Evolutionary conservation across 768 basidiomycete species (phyloP).

Genomic region (Pleurotus sapidus): DNA sequence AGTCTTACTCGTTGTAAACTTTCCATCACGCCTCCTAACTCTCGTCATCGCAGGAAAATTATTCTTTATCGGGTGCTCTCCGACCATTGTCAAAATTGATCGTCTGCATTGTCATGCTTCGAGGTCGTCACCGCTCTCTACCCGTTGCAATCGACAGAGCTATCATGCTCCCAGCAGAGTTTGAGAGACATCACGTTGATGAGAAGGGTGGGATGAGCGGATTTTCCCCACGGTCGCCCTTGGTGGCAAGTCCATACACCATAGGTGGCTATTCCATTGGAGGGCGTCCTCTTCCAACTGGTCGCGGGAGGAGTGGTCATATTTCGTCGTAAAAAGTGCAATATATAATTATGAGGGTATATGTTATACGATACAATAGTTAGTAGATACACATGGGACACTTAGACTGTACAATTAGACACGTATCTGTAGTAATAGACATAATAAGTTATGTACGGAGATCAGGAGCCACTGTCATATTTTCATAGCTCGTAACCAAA

Average conservation of each 20-base stretch:
- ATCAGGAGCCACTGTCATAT: too few species aligned
- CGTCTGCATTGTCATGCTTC: constrained; percentile 21
- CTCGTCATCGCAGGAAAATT: neutral
- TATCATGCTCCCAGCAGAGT: constrained; percentile 75
- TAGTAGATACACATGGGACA: neutral
- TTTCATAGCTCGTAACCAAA: neutral
- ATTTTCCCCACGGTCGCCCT: neutral
- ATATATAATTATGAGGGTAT: neutral
- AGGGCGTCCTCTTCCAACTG: neutral
- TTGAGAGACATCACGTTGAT: constrained; percentile 20
- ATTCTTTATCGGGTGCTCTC: constrained; percentile 5
- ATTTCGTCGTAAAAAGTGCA: neutral
- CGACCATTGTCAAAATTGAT: constrained; percentile 4
- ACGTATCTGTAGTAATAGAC: too few species aligned
- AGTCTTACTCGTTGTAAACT: neutral
- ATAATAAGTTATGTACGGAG: too few species aligned
- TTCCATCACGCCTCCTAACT: neutral
- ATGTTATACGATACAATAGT: neutral
- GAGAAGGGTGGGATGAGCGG: neutral
- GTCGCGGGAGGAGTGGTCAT: neutral
- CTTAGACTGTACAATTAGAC: too few species aligned
- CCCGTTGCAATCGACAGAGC: constrained; percentile 91
- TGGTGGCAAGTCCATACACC: constrained; percentile 1
- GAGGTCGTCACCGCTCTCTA: constrained; percentile 87
- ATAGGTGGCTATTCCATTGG: constrained; percentile 2